A percentile compares a stretch with the other conserved stretches of the same genome.
These are phyloP conservation scores for Collybia nuda DNA, from an alignment of 768 basidiomycete genomes.

Conservation along the genomic window DNA sequence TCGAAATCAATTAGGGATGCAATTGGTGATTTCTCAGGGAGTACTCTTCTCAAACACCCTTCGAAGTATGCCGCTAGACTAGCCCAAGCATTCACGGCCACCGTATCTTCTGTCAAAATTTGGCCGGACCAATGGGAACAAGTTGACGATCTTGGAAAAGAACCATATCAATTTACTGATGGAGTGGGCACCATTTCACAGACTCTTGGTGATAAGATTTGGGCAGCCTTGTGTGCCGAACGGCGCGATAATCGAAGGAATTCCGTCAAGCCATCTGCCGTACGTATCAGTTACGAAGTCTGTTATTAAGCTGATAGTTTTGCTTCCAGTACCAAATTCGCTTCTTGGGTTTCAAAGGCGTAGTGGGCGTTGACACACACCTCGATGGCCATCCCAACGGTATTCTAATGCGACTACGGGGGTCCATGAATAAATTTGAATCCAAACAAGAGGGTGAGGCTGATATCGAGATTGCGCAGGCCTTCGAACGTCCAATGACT, in stretches of 20 bases:
- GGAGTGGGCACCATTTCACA: constrained; percentile 79
- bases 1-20: constrained; percentile 58
- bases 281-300: constrained; percentile 32
- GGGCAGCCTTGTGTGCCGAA: constrained; percentile 49
- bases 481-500: constrained; percentile 56
- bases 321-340: constrained; percentile 71
- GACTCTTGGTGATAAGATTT: constrained; percentile 57
- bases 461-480: constrained; percentile 71
- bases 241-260: constrained; percentile 31
- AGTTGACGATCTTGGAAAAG: constrained; percentile 53
- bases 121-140: constrained; percentile 57
- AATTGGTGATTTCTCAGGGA: constrained; percentile 68
- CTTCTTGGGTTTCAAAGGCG: constrained; percentile 82
- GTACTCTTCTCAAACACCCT: constrained; percentile 47
- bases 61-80: constrained; percentile 84
- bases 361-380: constrained; percentile 65
- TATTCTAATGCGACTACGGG: constrained; percentile 66
- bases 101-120: constrained; percentile 69
- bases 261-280: constrained; percentile 56
- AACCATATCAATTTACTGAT: constrained; percentile 61
- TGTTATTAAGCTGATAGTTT: constrained; percentile 4
- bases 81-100: constrained; percentile 83
- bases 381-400: constrained; percentile 44
- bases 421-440: constrained; percentile 77
- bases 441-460: constrained; percentile 46